These are phyloP conservation scores for Avena atlantica DNA, from an alignment of 176 grass and related monocot genomes.

Conservation along the genomic window DNA sequence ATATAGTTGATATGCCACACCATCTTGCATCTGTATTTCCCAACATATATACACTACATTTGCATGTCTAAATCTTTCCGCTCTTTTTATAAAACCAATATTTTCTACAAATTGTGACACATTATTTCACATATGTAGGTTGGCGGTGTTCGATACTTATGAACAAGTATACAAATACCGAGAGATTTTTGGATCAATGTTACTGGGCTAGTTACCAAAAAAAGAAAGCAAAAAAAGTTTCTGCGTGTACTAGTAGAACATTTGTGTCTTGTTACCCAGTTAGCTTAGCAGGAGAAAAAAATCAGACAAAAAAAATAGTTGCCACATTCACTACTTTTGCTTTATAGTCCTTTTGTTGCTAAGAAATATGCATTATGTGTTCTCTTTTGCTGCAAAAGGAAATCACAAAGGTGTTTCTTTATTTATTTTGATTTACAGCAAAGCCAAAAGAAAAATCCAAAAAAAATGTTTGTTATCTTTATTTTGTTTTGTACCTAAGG, in stretches of 20 bases:
- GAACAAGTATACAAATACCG: background rate
- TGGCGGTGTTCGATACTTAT: background rate
- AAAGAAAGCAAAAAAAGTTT: background rate
- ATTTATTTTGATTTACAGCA: background rate
- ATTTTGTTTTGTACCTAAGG: no score
- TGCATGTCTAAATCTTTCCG: background rate
- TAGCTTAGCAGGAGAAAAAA: no score
- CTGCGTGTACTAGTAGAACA: background rate
- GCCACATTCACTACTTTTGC: no score
- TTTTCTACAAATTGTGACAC: background rate
- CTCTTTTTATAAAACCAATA: no score
- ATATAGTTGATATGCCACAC: background rate
- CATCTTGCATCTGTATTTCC: background rate
- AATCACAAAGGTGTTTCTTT: no score
- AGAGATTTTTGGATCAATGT: background rate
- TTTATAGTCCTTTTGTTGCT: no score
- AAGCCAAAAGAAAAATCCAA: no score
- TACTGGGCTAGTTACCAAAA: background rate
- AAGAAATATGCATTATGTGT: no score
- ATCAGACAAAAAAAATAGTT: no score
- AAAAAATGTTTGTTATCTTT: background rate
- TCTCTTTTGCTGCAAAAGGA: no score
- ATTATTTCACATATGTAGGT: background rate
- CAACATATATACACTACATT: background rate
- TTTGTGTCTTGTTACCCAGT: background rate